Percentiles rank a stretch among this genome's conserved stretches.
Evolutionary conservation across 2,329 filamentous ascomycete genomes (phyloP).

Genomic region (Cladosporium cucumerinum): DNA sequence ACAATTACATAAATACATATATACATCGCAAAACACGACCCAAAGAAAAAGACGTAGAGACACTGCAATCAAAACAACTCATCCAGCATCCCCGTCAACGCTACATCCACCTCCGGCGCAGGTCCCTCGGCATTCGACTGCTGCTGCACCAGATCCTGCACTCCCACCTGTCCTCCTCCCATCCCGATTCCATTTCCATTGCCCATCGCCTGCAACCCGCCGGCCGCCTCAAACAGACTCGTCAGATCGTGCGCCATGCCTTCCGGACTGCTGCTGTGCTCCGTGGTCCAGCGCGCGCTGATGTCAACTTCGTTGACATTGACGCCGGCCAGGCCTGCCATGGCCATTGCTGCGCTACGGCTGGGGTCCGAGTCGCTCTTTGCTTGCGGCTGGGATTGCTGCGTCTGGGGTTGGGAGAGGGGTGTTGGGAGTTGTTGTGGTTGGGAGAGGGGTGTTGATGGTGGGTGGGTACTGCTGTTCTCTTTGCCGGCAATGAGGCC

Average conservation of each 20-base stretch:
- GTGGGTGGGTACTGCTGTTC: not conserved
- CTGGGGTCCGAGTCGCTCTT: constrained; percentile 52
- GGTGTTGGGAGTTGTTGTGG: not conserved
- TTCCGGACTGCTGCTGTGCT: constrained; percentile 54
- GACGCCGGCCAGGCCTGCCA: constrained; percentile 63
- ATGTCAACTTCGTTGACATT: constrained; percentile 54
- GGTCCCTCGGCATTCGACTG: not conserved
- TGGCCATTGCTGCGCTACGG: constrained; percentile 61
- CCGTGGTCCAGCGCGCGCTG: constrained; percentile 17
- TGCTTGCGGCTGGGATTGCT: not conserved
- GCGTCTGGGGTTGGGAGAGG: not conserved
- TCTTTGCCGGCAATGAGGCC: constrained; percentile 48
- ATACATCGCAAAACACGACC: not conserved
- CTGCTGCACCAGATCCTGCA: not conserved
- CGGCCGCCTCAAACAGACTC: constrained; percentile 61
- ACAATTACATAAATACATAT: not conserved
- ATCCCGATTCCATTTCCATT: not conserved
- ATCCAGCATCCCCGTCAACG: constrained; percentile 13
- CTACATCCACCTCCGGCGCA: not conserved
- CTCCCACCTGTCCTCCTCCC: not conserved
- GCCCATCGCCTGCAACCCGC: constrained; percentile 41
- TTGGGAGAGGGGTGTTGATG: not conserved
- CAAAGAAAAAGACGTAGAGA: not conserved
- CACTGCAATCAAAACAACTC: constrained; percentile 1
- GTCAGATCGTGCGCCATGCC: constrained; percentile 62